Conservation (phyloP, 306 rosid genomes). For the Quercus ilex region DNA sequence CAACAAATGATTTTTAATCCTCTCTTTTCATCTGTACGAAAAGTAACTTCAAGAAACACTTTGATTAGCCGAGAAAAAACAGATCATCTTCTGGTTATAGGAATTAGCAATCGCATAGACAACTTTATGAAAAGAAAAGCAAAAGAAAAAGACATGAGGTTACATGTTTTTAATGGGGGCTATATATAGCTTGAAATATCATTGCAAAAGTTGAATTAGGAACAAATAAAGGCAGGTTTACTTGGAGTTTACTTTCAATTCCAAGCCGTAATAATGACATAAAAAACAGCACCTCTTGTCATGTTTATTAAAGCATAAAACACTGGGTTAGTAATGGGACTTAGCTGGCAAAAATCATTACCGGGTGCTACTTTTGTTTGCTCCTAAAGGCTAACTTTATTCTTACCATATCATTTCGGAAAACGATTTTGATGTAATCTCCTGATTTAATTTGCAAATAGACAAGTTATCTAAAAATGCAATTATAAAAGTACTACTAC, state of each 20-base stretch:
- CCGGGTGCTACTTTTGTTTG: background rate
- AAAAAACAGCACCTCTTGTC: background rate
- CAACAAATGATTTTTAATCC: background rate
- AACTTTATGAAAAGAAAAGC: background rate
- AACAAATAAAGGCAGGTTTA: background rate
- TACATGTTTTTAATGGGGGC: background rate
- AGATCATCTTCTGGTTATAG: background rate
- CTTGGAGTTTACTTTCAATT: constrained; percentile 9
- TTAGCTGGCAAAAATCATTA: constrained; percentile 18
- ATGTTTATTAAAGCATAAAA: constrained; percentile 21
- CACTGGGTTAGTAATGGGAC: constrained; percentile 52
- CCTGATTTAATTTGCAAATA: background rate
- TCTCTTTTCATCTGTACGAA: constrained; percentile 6
- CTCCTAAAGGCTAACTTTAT: constrained; percentile 2
- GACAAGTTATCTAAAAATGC: background rate
- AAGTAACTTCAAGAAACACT: background rate
- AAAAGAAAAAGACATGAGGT: background rate
- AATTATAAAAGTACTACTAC: background rate
- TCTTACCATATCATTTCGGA: constrained; percentile 6
- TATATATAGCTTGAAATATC: background rate
- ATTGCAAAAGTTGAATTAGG: background rate
- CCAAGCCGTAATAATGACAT: background rate
- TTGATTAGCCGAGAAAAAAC: background rate
- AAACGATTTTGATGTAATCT: constrained; percentile 22
- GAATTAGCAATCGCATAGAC: background rate